Evolutionary conservation across 805 yeast species (phyloP).

Genomic region (Ascoidea tarda): DNA sequence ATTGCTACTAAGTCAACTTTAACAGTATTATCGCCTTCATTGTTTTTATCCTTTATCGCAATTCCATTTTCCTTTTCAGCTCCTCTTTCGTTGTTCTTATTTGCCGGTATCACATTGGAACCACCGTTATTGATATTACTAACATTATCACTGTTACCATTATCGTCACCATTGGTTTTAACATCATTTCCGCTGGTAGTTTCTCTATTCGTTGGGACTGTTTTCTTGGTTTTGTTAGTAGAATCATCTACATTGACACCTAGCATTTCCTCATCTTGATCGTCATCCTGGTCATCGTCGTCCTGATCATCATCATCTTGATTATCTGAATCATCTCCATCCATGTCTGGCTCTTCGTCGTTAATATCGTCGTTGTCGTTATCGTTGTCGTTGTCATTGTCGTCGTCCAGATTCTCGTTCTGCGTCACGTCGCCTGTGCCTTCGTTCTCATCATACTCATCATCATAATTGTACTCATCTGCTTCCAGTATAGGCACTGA

Average conservation of each 20-base stretch:
- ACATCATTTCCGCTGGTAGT: conserved; percentile 12
- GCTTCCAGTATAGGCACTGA: conserved; percentile 3
- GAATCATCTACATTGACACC: conserved; percentile 11
- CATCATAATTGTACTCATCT: conserved; percentile 1
- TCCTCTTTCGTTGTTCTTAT: conserved; percentile 11
- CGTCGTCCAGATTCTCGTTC: conserved; percentile 5
- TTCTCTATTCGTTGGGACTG: neutral
- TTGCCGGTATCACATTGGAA: conserved; percentile 12
- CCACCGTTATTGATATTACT: conserved; percentile 10
- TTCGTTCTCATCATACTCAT: conserved; percentile 38
- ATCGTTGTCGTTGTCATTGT: conserved; percentile 2
- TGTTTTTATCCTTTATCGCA: conserved; percentile 15
- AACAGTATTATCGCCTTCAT: conserved; percentile 14
- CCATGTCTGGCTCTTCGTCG: conserved; percentile 18
- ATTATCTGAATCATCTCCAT: conserved; percentile 13
- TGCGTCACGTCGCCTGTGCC: conserved; percentile 31
- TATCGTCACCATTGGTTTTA: conserved; percentile 13
- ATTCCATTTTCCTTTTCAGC: conserved; percentile 14
- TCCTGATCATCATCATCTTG: conserved; percentile 11
- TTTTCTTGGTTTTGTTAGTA: neutral
- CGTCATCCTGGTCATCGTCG: conserved; percentile 15
- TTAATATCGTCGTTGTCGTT: conserved; percentile 13
- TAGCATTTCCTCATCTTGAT: conserved; percentile 16
- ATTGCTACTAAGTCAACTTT: conserved; percentile 8
- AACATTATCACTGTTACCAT: conserved; percentile 4